phyloP scores from a whole-genome alignment of 169 alveolate species.

The Plasmodium berghei region DNA sequence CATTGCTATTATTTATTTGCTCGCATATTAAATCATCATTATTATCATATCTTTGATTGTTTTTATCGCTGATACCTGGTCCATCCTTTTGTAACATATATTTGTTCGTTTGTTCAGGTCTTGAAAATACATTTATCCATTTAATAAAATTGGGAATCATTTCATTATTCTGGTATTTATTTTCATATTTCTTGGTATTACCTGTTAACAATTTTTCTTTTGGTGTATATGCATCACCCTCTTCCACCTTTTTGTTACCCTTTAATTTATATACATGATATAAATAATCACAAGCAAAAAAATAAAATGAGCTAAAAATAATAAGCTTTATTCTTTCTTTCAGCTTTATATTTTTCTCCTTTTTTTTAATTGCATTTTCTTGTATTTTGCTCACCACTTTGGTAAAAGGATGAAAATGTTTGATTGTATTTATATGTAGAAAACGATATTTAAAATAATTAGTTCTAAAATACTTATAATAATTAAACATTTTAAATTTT shows the following conservation, averaged over 20 bases:
- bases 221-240: too few species aligned
- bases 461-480: conserved; percentile 22
- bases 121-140: conserved; percentile 24
- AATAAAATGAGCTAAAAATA: conserved; percentile 69
- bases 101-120: not conserved
- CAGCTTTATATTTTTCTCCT: conserved; percentile 36
- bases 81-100: not conserved
- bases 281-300: conserved; percentile 57
- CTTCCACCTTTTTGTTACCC: not conserved
- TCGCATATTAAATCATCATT: not conserved
- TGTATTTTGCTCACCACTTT: not conserved
- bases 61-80: not conserved
- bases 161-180: not conserved
- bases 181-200: not conserved
- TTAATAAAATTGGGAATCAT: not conserved
- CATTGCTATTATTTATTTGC: conserved; percentile 14
- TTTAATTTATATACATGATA: conserved; percentile 63
- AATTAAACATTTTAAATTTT: conserved; percentile 27
- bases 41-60: not conserved
- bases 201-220: too few species aligned
- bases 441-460: conserved; percentile 10
- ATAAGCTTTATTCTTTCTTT: conserved; percentile 67
- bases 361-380: conserved; percentile 26
- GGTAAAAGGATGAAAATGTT: conserved; percentile 19
- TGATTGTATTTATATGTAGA: conserved; percentile 16